Evolutionary conservation across 208 protist species (phyloP), one percentile per base, ranked within the genome.

Genomic region (Acanthamoeba royreba): DNA sequence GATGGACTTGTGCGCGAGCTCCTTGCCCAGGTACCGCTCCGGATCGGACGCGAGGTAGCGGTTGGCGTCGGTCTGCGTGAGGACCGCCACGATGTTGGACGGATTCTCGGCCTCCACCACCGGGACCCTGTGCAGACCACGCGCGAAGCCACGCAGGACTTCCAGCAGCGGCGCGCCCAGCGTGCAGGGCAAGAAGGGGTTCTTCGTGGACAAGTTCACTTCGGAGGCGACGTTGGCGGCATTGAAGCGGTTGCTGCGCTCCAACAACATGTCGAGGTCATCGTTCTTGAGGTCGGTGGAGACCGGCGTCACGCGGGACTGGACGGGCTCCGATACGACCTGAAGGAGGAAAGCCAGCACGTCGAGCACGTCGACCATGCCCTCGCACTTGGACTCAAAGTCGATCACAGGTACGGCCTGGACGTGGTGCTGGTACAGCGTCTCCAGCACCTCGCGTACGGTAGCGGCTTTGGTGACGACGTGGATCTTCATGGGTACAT

Each of bases 341-440:
- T n/a, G n/a, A 61, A 81, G 19, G 28, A 81, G 69, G 28, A 43
- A 81, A 40, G 69, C 33, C 28, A 81, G 69, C 19, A 81, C 17
- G 28, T 81, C 69, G 19, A 81, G 33, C 22, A 40, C 28, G 33
- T 81, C 69, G 17, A 81, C 19, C 25, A 81, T n/a, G 69, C 69
- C 69, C 22, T 43, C 19, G 22, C 17, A 19, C 19, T 81, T 81
- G 33, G 22, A 40, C 33, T 81, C 69, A n/a, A 40, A 81, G 69
- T 81, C 69, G 33, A 81, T 81, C 28, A 81, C 33, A 15, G 69
- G 69, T n/a, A 40, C 33, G 69, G 69, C 25, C 28, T 42, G 49
- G 38, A 92, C 74, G 86, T 92, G 31, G 86, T 92, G 45, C 11
- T 33, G 13, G 58, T 92, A 92, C 31, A 92, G 38, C 31, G 61